These are phyloP conservation scores for Acer yangbiense DNA, from an alignment of 345 rosid species.

Conservation along the genomic window DNA sequence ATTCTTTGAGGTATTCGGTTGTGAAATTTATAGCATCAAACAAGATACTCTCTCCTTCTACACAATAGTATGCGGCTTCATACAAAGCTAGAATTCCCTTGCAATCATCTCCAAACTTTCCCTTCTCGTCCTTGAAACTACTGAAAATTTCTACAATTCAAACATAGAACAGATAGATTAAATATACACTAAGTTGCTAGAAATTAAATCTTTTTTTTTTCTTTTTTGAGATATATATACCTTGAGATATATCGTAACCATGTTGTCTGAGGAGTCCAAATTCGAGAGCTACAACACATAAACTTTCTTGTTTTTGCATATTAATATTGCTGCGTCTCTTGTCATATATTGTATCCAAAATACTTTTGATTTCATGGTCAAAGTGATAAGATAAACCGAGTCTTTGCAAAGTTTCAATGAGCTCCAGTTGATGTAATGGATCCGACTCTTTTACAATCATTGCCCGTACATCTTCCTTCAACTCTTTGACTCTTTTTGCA, in stretches of 20 bases:
- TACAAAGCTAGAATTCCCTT: no score
- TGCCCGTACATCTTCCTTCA: constrained; percentile 14
- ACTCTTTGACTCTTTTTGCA: background rate
- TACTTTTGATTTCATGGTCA: constrained; percentile 22
- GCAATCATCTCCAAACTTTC: no score
- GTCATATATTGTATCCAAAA: constrained; percentile 7
- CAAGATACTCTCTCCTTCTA: no score
- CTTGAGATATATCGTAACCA: constrained; percentile 28
- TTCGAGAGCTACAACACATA: constrained; percentile 30
- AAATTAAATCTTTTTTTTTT: no score
- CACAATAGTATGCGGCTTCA: no score
- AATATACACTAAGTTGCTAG: no score
- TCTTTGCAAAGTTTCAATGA: constrained; percentile 35
- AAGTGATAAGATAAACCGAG: constrained; percentile 43
- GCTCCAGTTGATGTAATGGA: constrained; percentile 27
- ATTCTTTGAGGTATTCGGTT: no score
- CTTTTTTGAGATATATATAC: constrained; percentile 9
- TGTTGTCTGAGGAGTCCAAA: constrained; percentile 39
- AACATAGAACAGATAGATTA: no score
- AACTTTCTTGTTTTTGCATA: constrained; percentile 6
- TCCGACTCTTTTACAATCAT: background rate
- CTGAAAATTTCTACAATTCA: no score
- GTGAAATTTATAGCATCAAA: no score
- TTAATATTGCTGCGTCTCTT: background rate
- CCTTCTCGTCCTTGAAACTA: no score